A percentile compares a stretch with the other conserved stretches of the same genome.
These are phyloP conservation scores for Rhizoclosmatium globosum DNA, from an alignment of 192 early-diverging fungal genomes.

Conservation along the genomic window DNA sequence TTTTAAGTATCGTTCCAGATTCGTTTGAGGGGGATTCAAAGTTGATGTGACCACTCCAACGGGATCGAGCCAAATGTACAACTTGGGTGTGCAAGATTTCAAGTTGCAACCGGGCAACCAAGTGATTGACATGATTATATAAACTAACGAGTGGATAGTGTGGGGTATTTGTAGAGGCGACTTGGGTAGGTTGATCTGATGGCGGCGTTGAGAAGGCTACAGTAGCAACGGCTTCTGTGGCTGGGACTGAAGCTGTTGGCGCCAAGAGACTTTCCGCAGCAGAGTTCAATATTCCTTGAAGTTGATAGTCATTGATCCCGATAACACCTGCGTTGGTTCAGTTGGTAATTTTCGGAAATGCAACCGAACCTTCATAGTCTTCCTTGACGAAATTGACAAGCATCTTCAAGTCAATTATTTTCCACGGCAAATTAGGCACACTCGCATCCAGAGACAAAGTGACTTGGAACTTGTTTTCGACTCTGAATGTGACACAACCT, in stretches of 20 bases:
- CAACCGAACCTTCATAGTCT: constrained; percentile 43
- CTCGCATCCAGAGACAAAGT: constrained; percentile 75
- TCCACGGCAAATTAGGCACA: constrained; percentile 67
- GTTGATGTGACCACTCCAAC: constrained; percentile 27
- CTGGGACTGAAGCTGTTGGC: not conserved
- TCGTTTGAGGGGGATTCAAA: constrained; percentile 17
- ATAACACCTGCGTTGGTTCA: constrained; percentile 31
- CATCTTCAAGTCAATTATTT: constrained; percentile 73
- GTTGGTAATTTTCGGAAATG: not conserved
- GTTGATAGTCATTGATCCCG: constrained; percentile 62
- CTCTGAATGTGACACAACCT: constrained; percentile 78
- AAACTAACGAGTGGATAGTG: constrained; percentile 68
- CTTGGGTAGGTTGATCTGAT: constrained; percentile 6
- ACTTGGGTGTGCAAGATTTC: constrained; percentile 63
- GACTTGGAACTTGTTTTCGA: constrained; percentile 72
- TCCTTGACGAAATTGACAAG: constrained; percentile 65
- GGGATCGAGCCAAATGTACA: constrained; percentile 36
- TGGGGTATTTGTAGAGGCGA: not conserved
- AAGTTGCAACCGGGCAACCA: constrained; percentile 71
- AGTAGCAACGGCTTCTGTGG: not conserved
- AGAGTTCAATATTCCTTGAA: constrained; percentile 51
- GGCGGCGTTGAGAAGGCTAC: not conserved
- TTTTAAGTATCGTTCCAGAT: not conserved
- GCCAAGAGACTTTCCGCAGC: constrained; percentile 56
- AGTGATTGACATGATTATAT: constrained; percentile 78